phyloP scores from a whole-genome alignment of 73 alveolate species.

The Paramecium biaurelia region DNA sequence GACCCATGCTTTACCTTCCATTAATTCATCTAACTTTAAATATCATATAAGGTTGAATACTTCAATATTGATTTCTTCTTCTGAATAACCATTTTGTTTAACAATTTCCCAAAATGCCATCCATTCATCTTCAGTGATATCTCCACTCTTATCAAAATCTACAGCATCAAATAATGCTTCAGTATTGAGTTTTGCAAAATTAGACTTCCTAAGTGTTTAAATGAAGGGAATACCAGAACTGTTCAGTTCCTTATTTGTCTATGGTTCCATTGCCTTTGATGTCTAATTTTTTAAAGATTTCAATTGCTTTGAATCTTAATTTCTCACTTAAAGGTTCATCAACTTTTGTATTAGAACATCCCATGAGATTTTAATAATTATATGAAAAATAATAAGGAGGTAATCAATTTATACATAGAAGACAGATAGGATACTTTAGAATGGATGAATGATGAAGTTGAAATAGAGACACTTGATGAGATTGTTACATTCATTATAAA shows the following conservation, averaged over 20 bases:
- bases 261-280: constrained; percentile 54
- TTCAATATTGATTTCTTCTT: constrained; percentile 60
- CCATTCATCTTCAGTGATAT: constrained; percentile 67
- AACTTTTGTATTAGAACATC: not conserved
- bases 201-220: constrained; percentile 53
- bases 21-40: constrained; percentile 40
- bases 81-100: constrained; percentile 57
- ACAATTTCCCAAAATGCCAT: constrained; percentile 67
- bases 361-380: not conserved
- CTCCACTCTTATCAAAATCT: constrained; percentile 66
- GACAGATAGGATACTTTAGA: not conserved
- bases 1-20: constrained; percentile 67
- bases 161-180: constrained; percentile 68
- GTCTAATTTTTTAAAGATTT: constrained; percentile 50
- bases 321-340: constrained; percentile 33
- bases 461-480: not conserved
- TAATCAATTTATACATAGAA: constrained; percentile 35
- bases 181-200: constrained; percentile 61
- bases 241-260: constrained; percentile 60
- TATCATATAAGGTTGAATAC: not conserved
- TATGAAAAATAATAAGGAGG: not conserved
- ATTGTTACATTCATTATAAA: not conserved
- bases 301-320: constrained; percentile 43
- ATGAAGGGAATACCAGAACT: constrained; percentile 29
- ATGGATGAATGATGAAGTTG: not conserved